A percentile compares a stretch with the other conserved stretches of the same genome.
phyloP scores from a whole-genome alignment of 768 basidiomycete species.

The Pulveroboletus ravenelii region DNA sequence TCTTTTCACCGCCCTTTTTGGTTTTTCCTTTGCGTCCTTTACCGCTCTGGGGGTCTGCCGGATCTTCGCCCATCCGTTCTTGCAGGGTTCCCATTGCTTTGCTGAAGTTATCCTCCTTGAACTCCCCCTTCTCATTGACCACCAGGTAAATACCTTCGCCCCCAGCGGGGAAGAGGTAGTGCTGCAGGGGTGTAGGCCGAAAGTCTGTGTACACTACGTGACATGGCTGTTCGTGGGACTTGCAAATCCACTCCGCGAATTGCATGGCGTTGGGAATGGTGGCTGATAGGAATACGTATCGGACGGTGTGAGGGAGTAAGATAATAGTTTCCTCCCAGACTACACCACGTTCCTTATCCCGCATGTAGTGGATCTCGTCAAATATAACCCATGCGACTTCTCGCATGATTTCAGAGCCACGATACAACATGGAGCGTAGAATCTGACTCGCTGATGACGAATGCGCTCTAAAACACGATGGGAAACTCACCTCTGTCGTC shows the following conservation, averaged over 20 bases:
- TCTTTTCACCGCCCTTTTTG: conserved; percentile 89
- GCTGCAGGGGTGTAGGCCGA: conserved; percentile 95
- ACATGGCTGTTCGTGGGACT: conserved; percentile 95
- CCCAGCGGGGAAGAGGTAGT: conserved; percentile 95
- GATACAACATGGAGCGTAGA: conserved; percentile 96
- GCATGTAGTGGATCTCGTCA: conserved; percentile 99
- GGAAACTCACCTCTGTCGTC: conserved; percentile 84
- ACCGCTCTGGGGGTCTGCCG: conserved; percentile 79
- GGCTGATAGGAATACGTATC: conserved; percentile 97
- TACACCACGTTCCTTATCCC: conserved; percentile 97
- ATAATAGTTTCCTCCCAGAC: conserved; percentile 99
- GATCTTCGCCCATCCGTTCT: conserved; percentile 82
- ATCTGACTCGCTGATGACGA: conserved; percentile 50
- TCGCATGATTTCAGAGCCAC: conserved; percentile 98
- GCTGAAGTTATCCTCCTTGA: conserved; percentile 94
- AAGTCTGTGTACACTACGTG: conserved; percentile 99
- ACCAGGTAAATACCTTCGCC: conserved; percentile 97
- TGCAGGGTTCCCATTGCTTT: conserved; percentile 96
- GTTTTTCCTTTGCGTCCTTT: conserved; percentile 90
- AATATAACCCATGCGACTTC: conserved; percentile 99
- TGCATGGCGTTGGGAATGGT: conserved; percentile 99
- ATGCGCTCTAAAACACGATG: neutral
- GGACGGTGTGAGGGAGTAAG: conserved; percentile 90
- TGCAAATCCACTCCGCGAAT: conserved; percentile 98
- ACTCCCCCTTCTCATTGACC: conserved; percentile 97